Base-by-base conservation (phyloP, 2,329 filamentous ascomycete species). In the Ceratocystis variospora region DNA sequence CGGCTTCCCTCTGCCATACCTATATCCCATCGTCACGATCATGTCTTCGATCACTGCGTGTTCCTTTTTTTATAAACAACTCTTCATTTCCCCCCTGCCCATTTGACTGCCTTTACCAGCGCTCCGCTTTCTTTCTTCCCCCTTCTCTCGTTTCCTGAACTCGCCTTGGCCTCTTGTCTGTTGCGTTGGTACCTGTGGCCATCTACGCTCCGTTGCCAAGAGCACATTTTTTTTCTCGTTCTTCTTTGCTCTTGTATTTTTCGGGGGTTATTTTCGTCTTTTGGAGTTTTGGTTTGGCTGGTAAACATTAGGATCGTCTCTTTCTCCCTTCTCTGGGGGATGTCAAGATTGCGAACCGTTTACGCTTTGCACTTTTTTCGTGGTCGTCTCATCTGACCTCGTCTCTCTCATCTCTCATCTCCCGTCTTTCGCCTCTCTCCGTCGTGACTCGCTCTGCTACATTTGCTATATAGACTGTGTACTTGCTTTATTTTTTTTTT, bases 101-200 rank as follows among this genome's bases (percentile, higher is more conserved):
- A 22, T 53, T 53, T 53, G 33, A 37, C 33, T 37, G 62, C 55
- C 61, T 61, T 61, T 46, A 31, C 25, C 25, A 50, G 28, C 53
- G 37, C 62, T 31, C 57, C 33, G 50, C 25, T 68, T 68, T 33
- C 45, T 33, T 68, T 22, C 46, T 46, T 22, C 5, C 25, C 66
- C 67, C n/a, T 68, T 67, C 66, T 66, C 65, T 66, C 50, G 41
- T 44, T 69, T 64, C 50, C 67, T 46, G 28, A 1, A n/a, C 22
- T 19, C 6, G 28, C 17, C 28, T 59, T 31, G 28, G 55, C 31
- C 55, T 10, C 50, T 19, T 41, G 62, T 55, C 37, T 41, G 37
- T 4, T 41, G 37, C 10, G 37, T 4, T 41, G 12, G 62, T 46
- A 46, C 44, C 7, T 50, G 44, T 45, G 50, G 44, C 46, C 45